A percentile compares a stretch with the other conserved stretches of the same genome.
These are phyloP conservation scores for Pythium sp. DNA, from an alignment of 352 stramenopile genomes.

Conservation along the genomic window DNA sequence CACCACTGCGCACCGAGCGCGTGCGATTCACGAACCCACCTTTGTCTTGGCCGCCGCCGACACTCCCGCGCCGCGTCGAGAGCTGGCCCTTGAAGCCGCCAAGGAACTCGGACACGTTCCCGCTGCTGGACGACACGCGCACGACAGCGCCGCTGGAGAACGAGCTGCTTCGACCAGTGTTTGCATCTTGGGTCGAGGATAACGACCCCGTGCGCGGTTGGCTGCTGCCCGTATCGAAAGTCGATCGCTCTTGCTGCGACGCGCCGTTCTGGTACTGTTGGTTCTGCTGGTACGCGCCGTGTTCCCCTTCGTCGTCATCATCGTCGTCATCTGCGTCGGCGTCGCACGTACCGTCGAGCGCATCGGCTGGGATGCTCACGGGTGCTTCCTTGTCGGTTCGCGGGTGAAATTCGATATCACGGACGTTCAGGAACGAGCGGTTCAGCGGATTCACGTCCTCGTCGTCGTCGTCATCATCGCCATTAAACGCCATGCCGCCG, in stretches of 20 bases:
- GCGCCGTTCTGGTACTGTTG: background rate
- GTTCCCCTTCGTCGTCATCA: conserved; percentile 17
- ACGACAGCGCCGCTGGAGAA: conserved; percentile 21
- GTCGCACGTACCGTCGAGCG: background rate
- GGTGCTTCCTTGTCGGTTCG: conserved; percentile 17
- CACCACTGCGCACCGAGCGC: conserved; percentile 34
- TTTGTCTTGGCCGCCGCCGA: conserved; percentile 2
- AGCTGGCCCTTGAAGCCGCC: conserved; percentile 61
- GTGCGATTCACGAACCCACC: conserved; percentile 45
- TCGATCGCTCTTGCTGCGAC: conserved; percentile 14
- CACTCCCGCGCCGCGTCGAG: conserved; percentile 29
- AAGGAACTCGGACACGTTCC: conserved; percentile 63
- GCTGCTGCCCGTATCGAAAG: conserved; percentile 9
- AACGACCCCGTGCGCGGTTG: background rate
- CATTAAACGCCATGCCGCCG: conserved; percentile 7
- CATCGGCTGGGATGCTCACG: conserved; percentile 14
- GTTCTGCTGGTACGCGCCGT: background rate
- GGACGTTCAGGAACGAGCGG: conserved; percentile 50
- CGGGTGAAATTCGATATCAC: conserved; percentile 42
- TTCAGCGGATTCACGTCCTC: conserved; percentile 46
- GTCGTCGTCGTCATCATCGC: conserved; percentile 37
- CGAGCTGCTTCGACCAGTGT: background rate
- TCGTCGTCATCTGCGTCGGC: conserved; percentile 17
- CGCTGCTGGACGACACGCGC: conserved; percentile 36
- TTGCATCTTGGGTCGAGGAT: background rate